These are phyloP conservation scores for Talaromyces sp. DNA, from an alignment of 2,329 filamentous ascomycete species.

Conservation along the genomic window DNA sequence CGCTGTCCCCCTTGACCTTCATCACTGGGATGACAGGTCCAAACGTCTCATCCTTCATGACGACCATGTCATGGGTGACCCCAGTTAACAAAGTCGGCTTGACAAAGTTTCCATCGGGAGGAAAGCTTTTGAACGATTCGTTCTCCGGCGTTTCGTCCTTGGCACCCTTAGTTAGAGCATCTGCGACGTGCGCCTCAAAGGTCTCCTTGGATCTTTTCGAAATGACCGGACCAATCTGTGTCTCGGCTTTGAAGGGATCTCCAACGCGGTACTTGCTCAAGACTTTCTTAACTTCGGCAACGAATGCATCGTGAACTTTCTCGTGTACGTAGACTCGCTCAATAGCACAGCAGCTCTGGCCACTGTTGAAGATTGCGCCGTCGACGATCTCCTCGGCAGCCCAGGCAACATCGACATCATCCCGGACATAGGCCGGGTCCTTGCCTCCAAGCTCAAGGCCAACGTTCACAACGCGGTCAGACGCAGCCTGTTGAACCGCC, in stretches of 20 bases:
- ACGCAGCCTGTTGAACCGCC: constrained; percentile 76
- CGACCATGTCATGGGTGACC: constrained; percentile 74
- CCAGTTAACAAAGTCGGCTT: constrained; percentile 75
- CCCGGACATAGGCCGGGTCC: constrained; percentile 83
- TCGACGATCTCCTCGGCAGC: constrained; percentile 92
- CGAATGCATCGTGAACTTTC: constrained; percentile 75
- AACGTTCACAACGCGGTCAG: constrained; percentile 77
- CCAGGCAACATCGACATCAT: constrained; percentile 84
- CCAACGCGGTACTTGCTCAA: constrained; percentile 78
- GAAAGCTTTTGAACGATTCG: constrained; percentile 65
- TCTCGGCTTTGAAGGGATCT: constrained; percentile 74
- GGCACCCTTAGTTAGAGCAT: constrained; percentile 78
- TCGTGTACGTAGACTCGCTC: constrained; percentile 89
- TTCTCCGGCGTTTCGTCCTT: constrained; percentile 80
- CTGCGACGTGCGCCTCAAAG: constrained; percentile 73
- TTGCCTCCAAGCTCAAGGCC: constrained; percentile 92
- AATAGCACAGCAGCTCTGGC: constrained; percentile 93
- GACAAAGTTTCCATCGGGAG: constrained; percentile 80
- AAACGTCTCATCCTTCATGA: constrained; percentile 95
- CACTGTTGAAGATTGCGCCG: constrained; percentile 94
- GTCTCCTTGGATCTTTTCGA: constrained; percentile 71
- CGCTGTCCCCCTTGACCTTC: constrained; percentile 74
- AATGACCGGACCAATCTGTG: constrained; percentile 83
- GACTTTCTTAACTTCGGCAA: constrained; percentile 73
- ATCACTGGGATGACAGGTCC: constrained; percentile 87